phyloP scores from a whole-genome alignment of 306 rosid species.

The Psophocarpus tetragonolobus region DNA sequence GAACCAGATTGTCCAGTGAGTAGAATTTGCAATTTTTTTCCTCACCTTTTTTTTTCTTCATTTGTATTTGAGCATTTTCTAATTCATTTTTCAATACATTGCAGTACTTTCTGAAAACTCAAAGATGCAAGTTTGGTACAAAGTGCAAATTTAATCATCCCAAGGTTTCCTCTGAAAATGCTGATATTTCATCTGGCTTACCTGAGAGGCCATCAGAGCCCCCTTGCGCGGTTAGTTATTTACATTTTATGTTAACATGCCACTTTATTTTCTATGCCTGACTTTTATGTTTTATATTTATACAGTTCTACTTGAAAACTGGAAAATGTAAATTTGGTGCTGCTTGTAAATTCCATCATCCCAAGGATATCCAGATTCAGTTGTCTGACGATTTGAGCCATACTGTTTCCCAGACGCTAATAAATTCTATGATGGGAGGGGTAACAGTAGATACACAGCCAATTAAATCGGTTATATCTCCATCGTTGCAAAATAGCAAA shows the following conservation, averaged over 20 bases:
- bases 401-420: constrained; percentile 46
- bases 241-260: constrained; percentile 27
- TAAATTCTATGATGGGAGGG: constrained; percentile 40
- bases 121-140: constrained; percentile 91
- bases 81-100: constrained; percentile 31
- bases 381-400: constrained; percentile 51
- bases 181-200: constrained; percentile 53
- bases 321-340: constrained; percentile 86
- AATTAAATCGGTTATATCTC: constrained; percentile 47
- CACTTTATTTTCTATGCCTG: constrained; percentile 27
- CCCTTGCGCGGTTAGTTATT: constrained; percentile 76
- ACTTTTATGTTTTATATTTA: constrained; percentile 22
- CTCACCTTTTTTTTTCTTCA: neutral
- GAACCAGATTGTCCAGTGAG: constrained; percentile 95
- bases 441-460: constrained; percentile 45
- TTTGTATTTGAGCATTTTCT: constrained; percentile 34
- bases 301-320: constrained; percentile 93
- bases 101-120: constrained; percentile 92
- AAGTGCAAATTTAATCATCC: constrained; percentile 97
- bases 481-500: constrained; percentile 72
- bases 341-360: constrained; percentile 90
- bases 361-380: constrained; percentile 75
- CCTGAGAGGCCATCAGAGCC: constrained; percentile 94
- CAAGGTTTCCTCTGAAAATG: constrained; percentile 64
- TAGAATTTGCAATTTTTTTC: constrained; percentile 26